Conservation (phyloP, 1,284 basidiomycete species). For the Cutaneotrichosporon mucoides region DNA sequence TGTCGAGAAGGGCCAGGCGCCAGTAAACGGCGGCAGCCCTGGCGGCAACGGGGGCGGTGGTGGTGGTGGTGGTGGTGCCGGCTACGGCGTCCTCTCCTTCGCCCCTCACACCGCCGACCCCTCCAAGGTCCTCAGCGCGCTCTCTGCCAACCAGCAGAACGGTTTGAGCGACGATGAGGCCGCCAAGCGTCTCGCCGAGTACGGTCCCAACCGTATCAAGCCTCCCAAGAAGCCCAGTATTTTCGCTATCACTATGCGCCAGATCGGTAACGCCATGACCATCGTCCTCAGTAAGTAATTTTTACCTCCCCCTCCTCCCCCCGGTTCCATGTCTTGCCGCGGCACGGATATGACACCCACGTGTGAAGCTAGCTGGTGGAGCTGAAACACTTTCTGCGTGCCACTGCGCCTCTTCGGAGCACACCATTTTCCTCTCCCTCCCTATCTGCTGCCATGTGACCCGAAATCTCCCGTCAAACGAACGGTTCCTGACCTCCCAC, state of each 20-base stretch:
- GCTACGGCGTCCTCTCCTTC: conserved; percentile 24
- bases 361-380: too few relatives aligned
- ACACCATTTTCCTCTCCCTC: not conserved
- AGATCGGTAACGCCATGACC: conserved; percentile 49
- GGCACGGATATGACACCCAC: too few relatives aligned
- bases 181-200: conserved; percentile 28
- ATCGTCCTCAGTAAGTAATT: conserved; percentile 43
- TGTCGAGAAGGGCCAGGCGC: not conserved
- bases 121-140: conserved; percentile 38
- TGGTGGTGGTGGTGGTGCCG: not conserved
- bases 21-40: too few relatives aligned
- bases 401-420: too few relatives aligned
- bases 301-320: not conserved
- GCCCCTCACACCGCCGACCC: conserved; percentile 39
- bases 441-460: not conserved
- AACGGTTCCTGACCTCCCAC: conserved; percentile 22
- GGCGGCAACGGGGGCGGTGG: not conserved
- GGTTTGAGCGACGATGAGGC: conserved; percentile 40
- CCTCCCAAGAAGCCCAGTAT: conserved; percentile 44
- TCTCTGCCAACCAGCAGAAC: conserved; percentile 33
- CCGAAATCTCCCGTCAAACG: not conserved
- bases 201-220: conserved; percentile 50
- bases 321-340: not conserved
- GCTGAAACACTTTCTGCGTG: too few relatives aligned
- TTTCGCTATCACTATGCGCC: conserved; percentile 36